Evolutionary conservation across 2,329 filamentous ascomycete genomes (phyloP).

Genomic region (Phialemoniopsis sp.): DNA sequence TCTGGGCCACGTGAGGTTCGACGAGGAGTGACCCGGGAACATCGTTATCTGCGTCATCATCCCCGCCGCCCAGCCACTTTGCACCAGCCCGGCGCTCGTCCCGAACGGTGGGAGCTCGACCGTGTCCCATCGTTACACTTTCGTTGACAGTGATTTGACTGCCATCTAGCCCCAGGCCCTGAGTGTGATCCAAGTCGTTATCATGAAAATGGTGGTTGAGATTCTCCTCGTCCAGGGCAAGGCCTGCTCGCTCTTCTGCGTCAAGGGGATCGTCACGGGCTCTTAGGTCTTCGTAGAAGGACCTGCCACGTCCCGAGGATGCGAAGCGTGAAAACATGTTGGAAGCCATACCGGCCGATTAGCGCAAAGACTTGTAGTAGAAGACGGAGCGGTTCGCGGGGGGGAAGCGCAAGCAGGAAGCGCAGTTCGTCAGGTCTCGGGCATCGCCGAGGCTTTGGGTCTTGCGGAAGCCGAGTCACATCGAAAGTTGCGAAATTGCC

Average conservation of each 20-base stretch:
- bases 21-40: slow-evolving; percentile 61
- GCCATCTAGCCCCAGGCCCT: slow-evolving; percentile 36
- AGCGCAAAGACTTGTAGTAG: not conserved
- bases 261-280: slow-evolving; percentile 33
- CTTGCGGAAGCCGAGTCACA: no score
- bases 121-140: slow-evolving; percentile 1
- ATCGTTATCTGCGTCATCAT: slow-evolving; percentile 54
- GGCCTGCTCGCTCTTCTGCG: slow-evolving; percentile 33
- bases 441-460: no score
- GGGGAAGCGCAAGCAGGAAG: no score
- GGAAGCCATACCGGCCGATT: slow-evolving; percentile 31
- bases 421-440: no score
- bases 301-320: slow-evolving; percentile 27
- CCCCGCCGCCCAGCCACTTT: slow-evolving; percentile 16
- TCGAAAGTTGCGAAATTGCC: no score
- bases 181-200: slow-evolving; percentile 40
- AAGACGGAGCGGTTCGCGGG: no score
- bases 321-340: slow-evolving; percentile 43
- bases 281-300: slow-evolving; percentile 47
- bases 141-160: slow-evolving; percentile 35
- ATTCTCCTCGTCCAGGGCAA: slow-evolving; percentile 50
- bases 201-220: slow-evolving; percentile 46
- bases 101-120: slow-evolving; percentile 2
- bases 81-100: slow-evolving; percentile 19
- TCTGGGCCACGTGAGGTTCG: slow-evolving; percentile 38